Evolutionary conservation across 768 basidiomycete species (phyloP).

Genomic region (Fibroporia radiculosa): DNA sequence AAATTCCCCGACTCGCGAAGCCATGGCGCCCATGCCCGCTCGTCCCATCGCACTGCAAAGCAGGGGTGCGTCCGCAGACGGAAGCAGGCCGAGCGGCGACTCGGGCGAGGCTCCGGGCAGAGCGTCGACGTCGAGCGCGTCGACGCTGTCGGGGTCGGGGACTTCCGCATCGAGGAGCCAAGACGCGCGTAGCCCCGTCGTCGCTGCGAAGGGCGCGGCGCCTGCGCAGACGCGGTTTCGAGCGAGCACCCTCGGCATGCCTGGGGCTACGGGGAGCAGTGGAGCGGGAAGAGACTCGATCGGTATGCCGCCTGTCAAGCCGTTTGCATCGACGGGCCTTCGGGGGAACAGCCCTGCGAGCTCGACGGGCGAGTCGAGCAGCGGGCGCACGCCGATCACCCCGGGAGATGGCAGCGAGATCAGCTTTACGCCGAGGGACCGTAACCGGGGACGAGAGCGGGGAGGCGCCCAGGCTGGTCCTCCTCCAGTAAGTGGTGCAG

Average conservation of each 20-base stretch:
- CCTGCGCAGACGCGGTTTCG: slow-evolving; percentile 1
- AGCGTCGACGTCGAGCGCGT: neutral
- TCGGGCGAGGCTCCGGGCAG: neutral
- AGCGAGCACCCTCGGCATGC: slow-evolving; percentile 1
- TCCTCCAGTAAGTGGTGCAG: slow-evolving; percentile 9
- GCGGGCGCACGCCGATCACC: slow-evolving; percentile 66
- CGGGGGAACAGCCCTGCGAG: slow-evolving; percentile 69
- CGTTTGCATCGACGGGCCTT: slow-evolving; percentile 40
- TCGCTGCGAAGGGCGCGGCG: neutral
- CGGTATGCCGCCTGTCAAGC: slow-evolving; percentile 30
- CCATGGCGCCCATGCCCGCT: neutral
- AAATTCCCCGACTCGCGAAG: neutral
- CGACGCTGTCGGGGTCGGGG: slow-evolving; percentile 1
- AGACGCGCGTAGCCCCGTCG: neutral
- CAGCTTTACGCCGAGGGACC: slow-evolving; percentile 13
- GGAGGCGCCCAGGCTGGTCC: slow-evolving; percentile 4
- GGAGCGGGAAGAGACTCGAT: neutral
- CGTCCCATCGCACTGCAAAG: neutral
- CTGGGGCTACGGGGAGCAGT: neutral
- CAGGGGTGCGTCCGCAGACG: neutral
- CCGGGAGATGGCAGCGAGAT: slow-evolving; percentile 74
- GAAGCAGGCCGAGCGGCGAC: no score
- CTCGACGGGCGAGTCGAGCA: slow-evolving; percentile 81
- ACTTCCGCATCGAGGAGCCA: no score
- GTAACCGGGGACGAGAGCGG: slow-evolving; percentile 4